A percentile compares a stretch with the other conserved stretches of the same genome.
These are phyloP conservation scores for Phylloporus scabripes DNA, from an alignment of 768 basidiomycete genomes.

Conservation along the genomic window DNA sequence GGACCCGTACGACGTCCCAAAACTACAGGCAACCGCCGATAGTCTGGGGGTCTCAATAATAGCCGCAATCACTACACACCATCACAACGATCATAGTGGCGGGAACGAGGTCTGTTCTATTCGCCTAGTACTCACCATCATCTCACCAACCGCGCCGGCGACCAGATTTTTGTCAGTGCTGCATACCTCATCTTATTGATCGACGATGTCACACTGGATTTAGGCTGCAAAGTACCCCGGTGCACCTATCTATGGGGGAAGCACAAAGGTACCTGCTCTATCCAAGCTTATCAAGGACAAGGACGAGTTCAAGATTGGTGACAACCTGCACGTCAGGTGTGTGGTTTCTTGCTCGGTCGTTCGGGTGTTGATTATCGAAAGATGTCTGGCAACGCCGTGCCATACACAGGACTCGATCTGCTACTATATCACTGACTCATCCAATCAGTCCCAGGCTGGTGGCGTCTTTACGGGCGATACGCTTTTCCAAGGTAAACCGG, in stretches of 20 bases:
- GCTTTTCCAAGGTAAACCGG: slow-evolving; percentile 52
- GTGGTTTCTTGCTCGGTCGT: slow-evolving; percentile 7
- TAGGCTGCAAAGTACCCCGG: slow-evolving; percentile 43
- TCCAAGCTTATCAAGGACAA: slow-evolving; percentile 76
- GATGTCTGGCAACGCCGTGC: slow-evolving; percentile 84
- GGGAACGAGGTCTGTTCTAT: slow-evolving; percentile 63
- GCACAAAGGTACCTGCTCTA: slow-evolving; percentile 57
- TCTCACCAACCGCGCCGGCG: slow-evolving; percentile 6
- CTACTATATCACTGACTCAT: slow-evolving; percentile 61
- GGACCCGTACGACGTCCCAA: slow-evolving; percentile 74
- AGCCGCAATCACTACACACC: slow-evolving; percentile 84
- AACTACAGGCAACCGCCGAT: slow-evolving; percentile 59
- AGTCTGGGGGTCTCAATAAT: slow-evolving; percentile 59
- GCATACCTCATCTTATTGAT: not conserved
- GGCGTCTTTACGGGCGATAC: slow-evolving; percentile 95
- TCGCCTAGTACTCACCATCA: not conserved
- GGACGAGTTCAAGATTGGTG: slow-evolving; percentile 71
- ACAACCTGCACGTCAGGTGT: slow-evolving; percentile 58
- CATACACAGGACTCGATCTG: slow-evolving; percentile 97
- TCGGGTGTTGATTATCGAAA: slow-evolving; percentile 23
- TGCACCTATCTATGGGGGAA: slow-evolving; percentile 73
- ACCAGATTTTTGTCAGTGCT: slow-evolving; percentile 29
- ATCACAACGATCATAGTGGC: slow-evolving; percentile 85
- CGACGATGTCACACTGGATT: slow-evolving; percentile 7
- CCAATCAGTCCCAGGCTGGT: slow-evolving; percentile 48